Evolutionary conservation across 176 grass and related monocot species (phyloP).

Genomic region (Carex littledalei): DNA sequence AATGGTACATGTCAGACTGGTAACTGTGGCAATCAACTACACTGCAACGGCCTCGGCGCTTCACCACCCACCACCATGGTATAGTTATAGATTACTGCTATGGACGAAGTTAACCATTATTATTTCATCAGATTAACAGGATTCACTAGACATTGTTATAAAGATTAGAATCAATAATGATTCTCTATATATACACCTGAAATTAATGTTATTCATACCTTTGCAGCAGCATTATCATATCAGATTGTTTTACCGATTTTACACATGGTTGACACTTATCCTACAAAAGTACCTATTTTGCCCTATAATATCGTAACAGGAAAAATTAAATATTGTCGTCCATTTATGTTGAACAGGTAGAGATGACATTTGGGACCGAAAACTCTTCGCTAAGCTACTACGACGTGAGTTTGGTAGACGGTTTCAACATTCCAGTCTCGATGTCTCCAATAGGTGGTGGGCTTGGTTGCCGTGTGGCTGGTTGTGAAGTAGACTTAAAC

Average conservation of each 20-base stretch:
- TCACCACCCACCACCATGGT: constrained; percentile 41
- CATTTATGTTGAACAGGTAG: constrained; percentile 26
- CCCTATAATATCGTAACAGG: not conserved
- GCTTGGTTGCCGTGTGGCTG: constrained; percentile 51
- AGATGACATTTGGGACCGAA: constrained; percentile 56
- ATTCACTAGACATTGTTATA: not conserved
- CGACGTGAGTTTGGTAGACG: constrained; percentile 75
- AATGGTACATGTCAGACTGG: constrained; percentile 33
- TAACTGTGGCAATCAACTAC: constrained; percentile 16
- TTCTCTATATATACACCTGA: not conserved
- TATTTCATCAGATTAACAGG: not conserved
- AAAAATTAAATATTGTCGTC: not conserved
- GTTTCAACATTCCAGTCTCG: constrained; percentile 64
- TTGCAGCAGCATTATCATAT: too few relatives aligned
- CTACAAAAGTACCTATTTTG: not conserved
- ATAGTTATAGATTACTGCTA: not conserved
- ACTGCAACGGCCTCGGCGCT: constrained; percentile 1
- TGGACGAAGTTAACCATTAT: not conserved
- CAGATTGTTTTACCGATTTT: too few relatives aligned
- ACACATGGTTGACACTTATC: not conserved
- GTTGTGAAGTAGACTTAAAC: constrained; percentile 57
- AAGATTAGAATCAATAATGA: not conserved
- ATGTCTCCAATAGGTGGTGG: constrained; percentile 59
- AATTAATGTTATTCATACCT: not conserved
- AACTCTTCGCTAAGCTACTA: constrained; percentile 52